These are phyloP conservation scores for Parietaria judaica DNA, from an alignment of 306 rosid genomes.

Conservation along the genomic window DNA sequence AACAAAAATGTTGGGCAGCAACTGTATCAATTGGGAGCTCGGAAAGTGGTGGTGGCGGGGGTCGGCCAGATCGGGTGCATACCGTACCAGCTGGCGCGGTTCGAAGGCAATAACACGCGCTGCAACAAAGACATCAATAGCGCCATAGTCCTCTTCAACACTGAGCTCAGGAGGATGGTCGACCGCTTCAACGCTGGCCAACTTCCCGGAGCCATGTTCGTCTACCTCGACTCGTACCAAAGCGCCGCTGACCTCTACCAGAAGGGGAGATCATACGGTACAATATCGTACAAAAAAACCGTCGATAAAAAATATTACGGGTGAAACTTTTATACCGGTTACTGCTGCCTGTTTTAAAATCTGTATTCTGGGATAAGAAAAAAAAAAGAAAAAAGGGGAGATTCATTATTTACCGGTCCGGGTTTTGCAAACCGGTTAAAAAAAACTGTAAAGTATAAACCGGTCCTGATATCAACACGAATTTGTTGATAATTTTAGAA, in stretches of 20 bases:
- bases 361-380: too few species aligned
- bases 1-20: constrained; percentile 32
- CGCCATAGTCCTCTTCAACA: constrained; percentile 58
- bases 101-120: constrained; percentile 38
- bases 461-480: too few species aligned
- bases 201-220: constrained; percentile 78
- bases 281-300: not conserved
- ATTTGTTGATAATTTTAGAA: too few species aligned
- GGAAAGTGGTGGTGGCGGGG: constrained; percentile 70
- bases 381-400: too few species aligned
- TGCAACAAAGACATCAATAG: constrained; percentile 77
- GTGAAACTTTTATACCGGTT: too few species aligned
- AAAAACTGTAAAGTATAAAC: too few species aligned
- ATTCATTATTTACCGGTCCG: too few species aligned
- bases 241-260: constrained; percentile 44
- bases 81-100: constrained; percentile 74
- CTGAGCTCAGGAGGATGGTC: constrained; percentile 54
- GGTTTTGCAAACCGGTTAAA: too few species aligned
- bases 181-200: constrained; percentile 55
- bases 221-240: constrained; percentile 54
- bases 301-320: too few species aligned
- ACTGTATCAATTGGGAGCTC: constrained; percentile 67
- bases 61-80: constrained; percentile 91
- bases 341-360: too few species aligned
- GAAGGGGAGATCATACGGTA: constrained; percentile 50